Evolutionary conservation across 306 rosid species (phyloP).

Genomic region (Astragalus glycyphyllos): DNA sequence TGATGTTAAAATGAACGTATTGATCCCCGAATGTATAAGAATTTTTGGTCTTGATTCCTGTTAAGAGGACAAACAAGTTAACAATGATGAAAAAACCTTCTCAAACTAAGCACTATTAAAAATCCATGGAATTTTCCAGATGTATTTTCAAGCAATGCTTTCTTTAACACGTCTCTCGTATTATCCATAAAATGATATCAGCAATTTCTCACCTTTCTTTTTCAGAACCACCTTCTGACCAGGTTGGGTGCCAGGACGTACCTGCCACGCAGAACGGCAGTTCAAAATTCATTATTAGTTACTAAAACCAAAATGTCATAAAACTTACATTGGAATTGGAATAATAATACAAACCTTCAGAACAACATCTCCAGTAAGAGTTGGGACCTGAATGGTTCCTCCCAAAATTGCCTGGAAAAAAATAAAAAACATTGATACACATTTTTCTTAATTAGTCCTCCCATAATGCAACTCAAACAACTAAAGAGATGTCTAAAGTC

Average conservation of each 20-base stretch:
- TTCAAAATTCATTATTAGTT: constrained; percentile 31
- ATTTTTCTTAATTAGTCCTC: background rate
- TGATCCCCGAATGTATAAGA: constrained; percentile 81
- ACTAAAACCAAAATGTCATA: constrained; percentile 18
- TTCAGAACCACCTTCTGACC: constrained; percentile 92
- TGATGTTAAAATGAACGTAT: constrained; percentile 83
- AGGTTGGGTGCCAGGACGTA: constrained; percentile 86
- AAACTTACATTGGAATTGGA: constrained; percentile 20
- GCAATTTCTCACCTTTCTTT: constrained; percentile 77
- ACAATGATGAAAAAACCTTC: constrained; percentile 6
- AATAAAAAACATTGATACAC: background rate
- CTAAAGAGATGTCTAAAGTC: constrained; percentile 16
- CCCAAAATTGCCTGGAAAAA: constrained; percentile 80
- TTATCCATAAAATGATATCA: constrained; percentile 26
- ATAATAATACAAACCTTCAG: constrained; percentile 67
- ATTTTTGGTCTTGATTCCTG: constrained; percentile 77
- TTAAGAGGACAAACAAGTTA: constrained; percentile 17
- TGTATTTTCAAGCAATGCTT: background rate
- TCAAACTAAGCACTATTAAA: background rate
- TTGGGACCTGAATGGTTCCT: constrained; percentile 89
- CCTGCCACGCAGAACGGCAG: constrained; percentile 55
- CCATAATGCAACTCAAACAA: constrained; percentile 10
- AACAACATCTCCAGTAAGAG: constrained; percentile 88
- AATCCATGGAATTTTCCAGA: constrained; percentile 21
- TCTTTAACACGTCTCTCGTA: background rate